Percentiles rank a stretch among this genome's conserved stretches.
Conservation (phyloP, 352 stramenopile genomes). For the Phytopythium ostracodes region DNA sequence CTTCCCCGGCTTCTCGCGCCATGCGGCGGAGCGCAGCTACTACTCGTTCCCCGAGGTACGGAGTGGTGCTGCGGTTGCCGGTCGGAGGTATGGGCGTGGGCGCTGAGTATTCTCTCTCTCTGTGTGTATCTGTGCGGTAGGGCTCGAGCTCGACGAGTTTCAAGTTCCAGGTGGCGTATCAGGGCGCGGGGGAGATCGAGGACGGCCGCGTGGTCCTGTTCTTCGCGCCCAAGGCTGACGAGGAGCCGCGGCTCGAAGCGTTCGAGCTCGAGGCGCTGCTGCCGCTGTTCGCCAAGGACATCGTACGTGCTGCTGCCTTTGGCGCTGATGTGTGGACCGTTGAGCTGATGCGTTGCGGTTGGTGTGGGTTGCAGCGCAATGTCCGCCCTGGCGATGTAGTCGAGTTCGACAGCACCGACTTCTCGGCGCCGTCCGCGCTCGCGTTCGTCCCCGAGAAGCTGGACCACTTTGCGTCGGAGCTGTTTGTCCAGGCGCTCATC, state of each 20-base stretch:
- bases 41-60: slow-evolving; percentile 60
- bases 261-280: slow-evolving; percentile 55
- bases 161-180: slow-evolving; percentile 48
- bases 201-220: slow-evolving; percentile 60
- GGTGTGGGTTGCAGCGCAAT: slow-evolving; percentile 23
- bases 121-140: slow-evolving; percentile 12
- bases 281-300: slow-evolving; percentile 64
- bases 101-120: not conserved
- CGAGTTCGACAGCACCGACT: slow-evolving; percentile 63
- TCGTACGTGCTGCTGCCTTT: slow-evolving; percentile 20
- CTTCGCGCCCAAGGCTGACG: slow-evolving; percentile 33
- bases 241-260: slow-evolving; percentile 49
- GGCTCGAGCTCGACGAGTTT: slow-evolving; percentile 42
- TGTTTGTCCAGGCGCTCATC: slow-evolving; percentile 66
- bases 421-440: slow-evolving; percentile 50
- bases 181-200: slow-evolving; percentile 25
- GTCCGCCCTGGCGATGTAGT: slow-evolving; percentile 47
- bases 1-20: slow-evolving; percentile 55
- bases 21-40: slow-evolving; percentile 35
- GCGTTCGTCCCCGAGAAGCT: slow-evolving; percentile 58
- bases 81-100: not conserved
- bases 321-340: not conserved
- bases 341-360: slow-evolving; percentile 6
- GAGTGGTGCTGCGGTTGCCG: no score
- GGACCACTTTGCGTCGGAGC: slow-evolving; percentile 30